These are phyloP conservation scores for Dictyophora rubrovolvata DNA, from an alignment of 768 basidiomycete species.

Conservation along the genomic window DNA sequence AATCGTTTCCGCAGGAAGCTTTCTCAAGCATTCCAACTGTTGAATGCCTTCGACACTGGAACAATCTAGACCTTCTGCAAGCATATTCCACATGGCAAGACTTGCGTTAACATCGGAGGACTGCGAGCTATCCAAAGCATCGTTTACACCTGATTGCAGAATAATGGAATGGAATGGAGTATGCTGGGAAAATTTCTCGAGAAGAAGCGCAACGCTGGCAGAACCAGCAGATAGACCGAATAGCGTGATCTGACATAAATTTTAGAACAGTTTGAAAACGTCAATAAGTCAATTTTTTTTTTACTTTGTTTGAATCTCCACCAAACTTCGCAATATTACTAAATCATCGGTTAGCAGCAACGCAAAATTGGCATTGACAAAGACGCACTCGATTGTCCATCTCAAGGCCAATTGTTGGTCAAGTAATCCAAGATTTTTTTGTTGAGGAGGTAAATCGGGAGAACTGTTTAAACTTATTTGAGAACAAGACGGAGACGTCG, in stretches of 20 bases:
- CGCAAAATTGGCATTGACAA: background rate
- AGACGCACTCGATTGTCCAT: conserved; percentile 3
- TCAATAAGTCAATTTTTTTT: background rate
- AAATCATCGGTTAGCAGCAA: background rate
- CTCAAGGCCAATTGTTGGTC: conserved; percentile 7
- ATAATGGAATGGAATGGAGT: conserved; percentile 6
- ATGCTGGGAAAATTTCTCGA: background rate
- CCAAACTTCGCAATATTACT: conserved; percentile 9
- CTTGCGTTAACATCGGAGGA: background rate
- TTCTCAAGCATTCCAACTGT: conserved; percentile 5
- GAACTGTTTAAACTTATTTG: background rate
- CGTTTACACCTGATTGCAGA: conserved; percentile 6
- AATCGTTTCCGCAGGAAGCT: background rate
- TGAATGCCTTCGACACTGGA: background rate
- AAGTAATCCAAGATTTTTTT: conserved; percentile 6
- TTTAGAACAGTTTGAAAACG: too few species aligned
- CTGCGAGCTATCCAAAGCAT: background rate
- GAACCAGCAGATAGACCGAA: conserved; percentile 8
- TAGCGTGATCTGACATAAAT: background rate
- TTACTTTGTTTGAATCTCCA: conserved; percentile 8
- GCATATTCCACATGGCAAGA: background rate
- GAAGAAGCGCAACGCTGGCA: conserved; percentile 2
- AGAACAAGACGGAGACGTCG: background rate
- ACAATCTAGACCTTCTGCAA: conserved; percentile 1
- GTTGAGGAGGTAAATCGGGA: background rate